These are phyloP conservation scores for Carex littledalei DNA, from an alignment of 176 grass and related monocot genomes.

Conservation along the genomic window DNA sequence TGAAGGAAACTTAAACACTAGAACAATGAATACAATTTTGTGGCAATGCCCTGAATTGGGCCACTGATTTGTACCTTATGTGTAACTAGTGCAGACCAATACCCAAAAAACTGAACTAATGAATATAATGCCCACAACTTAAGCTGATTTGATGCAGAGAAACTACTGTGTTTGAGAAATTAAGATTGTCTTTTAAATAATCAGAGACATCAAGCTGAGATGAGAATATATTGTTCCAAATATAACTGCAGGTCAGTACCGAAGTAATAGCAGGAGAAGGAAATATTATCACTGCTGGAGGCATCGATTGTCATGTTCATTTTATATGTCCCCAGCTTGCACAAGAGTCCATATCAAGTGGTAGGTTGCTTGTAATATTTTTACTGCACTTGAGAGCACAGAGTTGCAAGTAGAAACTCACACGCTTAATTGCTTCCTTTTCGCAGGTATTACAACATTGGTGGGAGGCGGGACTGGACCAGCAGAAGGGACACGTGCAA, in stretches of 20 bases:
- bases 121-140: neutral
- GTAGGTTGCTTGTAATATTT: slow-evolving; percentile 39
- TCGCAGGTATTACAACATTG: slow-evolving; percentile 82
- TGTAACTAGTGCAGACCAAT: neutral
- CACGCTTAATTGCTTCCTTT: neutral
- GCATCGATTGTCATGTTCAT: slow-evolving; percentile 96
- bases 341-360: slow-evolving; percentile 79
- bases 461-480: slow-evolving; percentile 97
- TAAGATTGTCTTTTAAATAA: neutral
- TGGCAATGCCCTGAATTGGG: neutral
- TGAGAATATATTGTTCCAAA: neutral
- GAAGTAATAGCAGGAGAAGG: slow-evolving; percentile 92
- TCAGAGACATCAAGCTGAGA: neutral
- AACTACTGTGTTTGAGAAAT: neutral
- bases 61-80: slow-evolving; percentile 1
- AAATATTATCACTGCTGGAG: slow-evolving; percentile 91
- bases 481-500: slow-evolving; percentile 95
- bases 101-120: neutral
- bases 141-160: neutral
- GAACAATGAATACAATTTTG: neutral
- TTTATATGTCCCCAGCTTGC: slow-evolving; percentile 94
- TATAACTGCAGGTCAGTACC: slow-evolving; percentile 63
- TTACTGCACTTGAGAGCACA: neutral
- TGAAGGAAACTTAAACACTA: neutral
- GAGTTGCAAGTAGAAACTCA: slow-evolving; percentile 8